A percentile compares a stretch with the other conserved stretches of the same genome.
Conservation (phyloP, 2,329 filamentous ascomycete genomes). For the Lecanicillium sp. region DNA sequence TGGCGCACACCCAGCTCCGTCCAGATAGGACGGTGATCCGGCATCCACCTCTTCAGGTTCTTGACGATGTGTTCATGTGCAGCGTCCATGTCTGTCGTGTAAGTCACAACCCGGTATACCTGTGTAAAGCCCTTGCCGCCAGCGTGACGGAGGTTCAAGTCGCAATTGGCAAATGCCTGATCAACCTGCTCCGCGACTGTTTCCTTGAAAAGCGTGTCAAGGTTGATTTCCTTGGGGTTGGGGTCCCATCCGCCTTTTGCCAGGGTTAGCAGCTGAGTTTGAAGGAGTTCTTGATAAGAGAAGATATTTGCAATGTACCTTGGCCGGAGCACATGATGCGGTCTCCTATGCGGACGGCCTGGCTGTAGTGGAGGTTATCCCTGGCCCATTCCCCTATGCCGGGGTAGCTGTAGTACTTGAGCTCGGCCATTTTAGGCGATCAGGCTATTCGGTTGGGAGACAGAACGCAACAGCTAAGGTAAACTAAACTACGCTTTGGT, state of each 20-base stretch:
- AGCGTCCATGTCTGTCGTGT: conserved; percentile 31
- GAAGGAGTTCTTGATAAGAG: too few species aligned
- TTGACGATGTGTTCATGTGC: conserved; percentile 31
- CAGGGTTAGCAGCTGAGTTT: neutral
- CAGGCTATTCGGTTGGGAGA: too few species aligned
- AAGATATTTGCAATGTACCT: conserved; percentile 22
- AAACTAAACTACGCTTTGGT: too few species aligned
- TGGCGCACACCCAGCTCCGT: conserved; percentile 42
- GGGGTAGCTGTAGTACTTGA: conserved; percentile 16
- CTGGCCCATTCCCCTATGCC: conserved; percentile 21
- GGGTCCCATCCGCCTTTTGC: conserved; percentile 24
- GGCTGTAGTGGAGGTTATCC: conserved; percentile 30
- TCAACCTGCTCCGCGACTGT: conserved; percentile 38
- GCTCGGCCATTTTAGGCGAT: neutral
- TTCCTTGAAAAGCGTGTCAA: conserved; percentile 13
- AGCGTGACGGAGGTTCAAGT: conserved; percentile 38
- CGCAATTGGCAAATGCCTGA: conserved; percentile 48
- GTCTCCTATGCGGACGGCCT: conserved; percentile 40
- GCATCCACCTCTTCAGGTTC: conserved; percentile 42
- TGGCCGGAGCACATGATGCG: conserved; percentile 38
- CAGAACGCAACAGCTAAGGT: too few species aligned
- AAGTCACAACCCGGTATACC: conserved; percentile 37
- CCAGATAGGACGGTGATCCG: conserved; percentile 43
- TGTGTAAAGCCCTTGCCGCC: conserved; percentile 50
- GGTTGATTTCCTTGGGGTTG: conserved; percentile 15